A percentile compares a stretch with the other conserved stretches of the same genome.
Conservation (phyloP, 2,329 filamentous ascomycete genomes). For the Neonectria sp. region DNA sequence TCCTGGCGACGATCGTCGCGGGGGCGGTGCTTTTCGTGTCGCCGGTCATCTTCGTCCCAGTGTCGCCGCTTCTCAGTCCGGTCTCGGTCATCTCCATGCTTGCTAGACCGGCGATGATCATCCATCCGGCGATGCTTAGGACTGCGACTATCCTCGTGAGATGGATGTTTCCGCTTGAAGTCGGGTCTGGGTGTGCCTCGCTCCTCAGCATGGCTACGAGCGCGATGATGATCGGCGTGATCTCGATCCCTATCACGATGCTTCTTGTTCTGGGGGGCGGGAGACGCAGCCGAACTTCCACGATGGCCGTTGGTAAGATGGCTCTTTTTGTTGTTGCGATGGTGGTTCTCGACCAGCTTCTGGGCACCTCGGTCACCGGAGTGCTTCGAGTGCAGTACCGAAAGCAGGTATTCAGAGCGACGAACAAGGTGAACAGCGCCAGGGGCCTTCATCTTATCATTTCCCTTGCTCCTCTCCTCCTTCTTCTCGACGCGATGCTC, state of each 20-base stretch:
- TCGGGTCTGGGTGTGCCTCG: constrained; percentile 67
- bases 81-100: constrained; percentile 56
- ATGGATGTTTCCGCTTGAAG: constrained; percentile 73
- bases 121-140: constrained; percentile 61
- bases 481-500: constrained; percentile 99
- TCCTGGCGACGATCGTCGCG: constrained; percentile 47
- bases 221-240: constrained; percentile 65
- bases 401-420: constrained; percentile 93
- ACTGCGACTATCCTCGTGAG: constrained; percentile 60
- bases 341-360: constrained; percentile 90
- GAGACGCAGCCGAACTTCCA: constrained; percentile 78
- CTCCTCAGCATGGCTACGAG: constrained; percentile 67
- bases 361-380: constrained; percentile 82
- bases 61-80: constrained; percentile 46
- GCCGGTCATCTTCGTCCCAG: constrained; percentile 38
- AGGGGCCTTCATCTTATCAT: constrained; percentile 88
- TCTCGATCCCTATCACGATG: constrained; percentile 65
- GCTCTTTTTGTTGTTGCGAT: constrained; percentile 91
- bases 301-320: constrained; percentile 72
- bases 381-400: constrained; percentile 91
- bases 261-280: constrained; percentile 70
- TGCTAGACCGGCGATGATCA: constrained; percentile 56
- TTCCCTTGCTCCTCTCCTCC: constrained; percentile 86
- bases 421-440: constrained; percentile 98
- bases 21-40: constrained; percentile 49